Conservation (phyloP, 1,284 basidiomycete genomes). For the Farysia itapuensis region DNA sequence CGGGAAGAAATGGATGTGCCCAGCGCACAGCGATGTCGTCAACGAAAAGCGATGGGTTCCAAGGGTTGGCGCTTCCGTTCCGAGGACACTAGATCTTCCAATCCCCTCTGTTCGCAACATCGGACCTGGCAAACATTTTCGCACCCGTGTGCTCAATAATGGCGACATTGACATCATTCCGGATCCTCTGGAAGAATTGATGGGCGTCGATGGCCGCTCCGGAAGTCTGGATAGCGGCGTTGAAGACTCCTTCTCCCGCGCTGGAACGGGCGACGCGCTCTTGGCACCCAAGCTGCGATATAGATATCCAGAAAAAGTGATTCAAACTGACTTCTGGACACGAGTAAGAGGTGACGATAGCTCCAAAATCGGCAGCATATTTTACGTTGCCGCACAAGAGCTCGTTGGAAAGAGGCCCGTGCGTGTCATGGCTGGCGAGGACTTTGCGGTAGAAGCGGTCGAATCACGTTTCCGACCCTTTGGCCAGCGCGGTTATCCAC, state of each 20-base stretch:
- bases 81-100: constrained; percentile 32
- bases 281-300: constrained; percentile 67
- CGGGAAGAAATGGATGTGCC: constrained; percentile 97
- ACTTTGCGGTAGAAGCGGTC: not conserved
- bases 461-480: constrained; percentile 23
- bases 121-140: constrained; percentile 69
- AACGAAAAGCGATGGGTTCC: constrained; percentile 60
- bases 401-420: constrained; percentile 6
- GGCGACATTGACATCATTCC: constrained; percentile 85
- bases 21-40: constrained; percentile 83
- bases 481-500: constrained; percentile 20
- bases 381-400: constrained; percentile 28
- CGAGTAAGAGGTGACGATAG: constrained; percentile 20
- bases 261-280: constrained; percentile 61
- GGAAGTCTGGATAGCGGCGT: constrained; percentile 24
- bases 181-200: constrained; percentile 60
- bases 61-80: constrained; percentile 21
- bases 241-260: constrained; percentile 45
- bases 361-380: constrained; percentile 27
- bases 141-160: constrained; percentile 76
- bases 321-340: constrained; percentile 91
- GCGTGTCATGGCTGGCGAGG: constrained; percentile 9
- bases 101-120: constrained; percentile 28
- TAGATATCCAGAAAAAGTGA: constrained; percentile 87
- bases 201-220: constrained; percentile 37